Evolutionary conservation across 768 basidiomycete species (phyloP), one percentile per base, ranked within the genome.

Genomic region (Hydnomerulius pinastri): DNA sequence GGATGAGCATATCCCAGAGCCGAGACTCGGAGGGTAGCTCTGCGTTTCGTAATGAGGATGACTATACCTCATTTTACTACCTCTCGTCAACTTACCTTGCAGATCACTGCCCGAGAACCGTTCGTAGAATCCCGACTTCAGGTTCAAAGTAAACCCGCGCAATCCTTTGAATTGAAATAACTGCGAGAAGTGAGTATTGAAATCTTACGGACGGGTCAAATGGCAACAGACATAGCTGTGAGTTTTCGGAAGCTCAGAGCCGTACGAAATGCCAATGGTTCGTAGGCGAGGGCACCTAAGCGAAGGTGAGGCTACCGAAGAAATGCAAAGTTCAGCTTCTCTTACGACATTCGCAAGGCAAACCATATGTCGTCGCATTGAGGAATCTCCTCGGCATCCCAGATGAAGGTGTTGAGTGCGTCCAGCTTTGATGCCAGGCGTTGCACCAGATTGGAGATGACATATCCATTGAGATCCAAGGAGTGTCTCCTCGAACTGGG

Each of bases 281-380:
- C 76, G 77, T 43, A 91, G 68, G 43, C 77, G 80, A 27, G 85
- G 83, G 61, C 88, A 90, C 24, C 87, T 90, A 56, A 23, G 6
- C 37, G 37, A 33, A 5, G 30, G 38, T 48, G 58, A 32, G 48
- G 30, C 35, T 15, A 20, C 24, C 17, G 8, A 24, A 28, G 23
- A 41, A 4, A 24, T 25, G 13, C 15, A 13, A 6, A 47, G 41
- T 13, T 18, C 4, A 7, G 6, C 23, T 21, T 32, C 9, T 63
- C 78, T 61, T 57, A 90, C 88, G 80, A 82, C 46, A 80, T 68
- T 30, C 86, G 79, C 57, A 91, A 71, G 37, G 83, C 80, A 53
- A 86, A 78, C 88, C 88, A 91, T 84, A 91, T 86, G 54, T 85
- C 82, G 51, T 90, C 88, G 28, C 76, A 78, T 13, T 83, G 79